phyloP scores from a whole-genome alignment of 192 early-diverging fungal genomes.

The Coemansia furcata region DNA sequence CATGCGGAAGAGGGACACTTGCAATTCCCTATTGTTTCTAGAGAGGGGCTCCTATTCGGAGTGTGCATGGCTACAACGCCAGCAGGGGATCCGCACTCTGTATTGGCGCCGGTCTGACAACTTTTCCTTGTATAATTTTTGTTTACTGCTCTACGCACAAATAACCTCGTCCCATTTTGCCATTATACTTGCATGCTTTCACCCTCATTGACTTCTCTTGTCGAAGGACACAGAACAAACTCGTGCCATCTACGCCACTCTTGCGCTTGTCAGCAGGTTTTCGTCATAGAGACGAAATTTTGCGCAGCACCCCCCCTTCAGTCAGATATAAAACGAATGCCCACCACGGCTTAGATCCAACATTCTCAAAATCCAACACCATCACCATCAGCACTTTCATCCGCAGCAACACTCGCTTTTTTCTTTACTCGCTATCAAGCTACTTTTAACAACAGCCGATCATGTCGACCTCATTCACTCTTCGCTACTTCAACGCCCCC shows the following conservation, averaged over 20 bases:
- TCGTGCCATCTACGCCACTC: neutral
- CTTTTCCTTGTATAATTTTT: no score
- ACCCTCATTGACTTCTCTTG: no score
- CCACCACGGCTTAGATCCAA: neutral
- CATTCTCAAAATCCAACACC: neutral
- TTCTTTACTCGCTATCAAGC: neutral
- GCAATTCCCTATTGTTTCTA: no score
- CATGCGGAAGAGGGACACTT: no score
- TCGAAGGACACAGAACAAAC: neutral
- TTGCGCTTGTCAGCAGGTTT: neutral
- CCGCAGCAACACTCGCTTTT: neutral
- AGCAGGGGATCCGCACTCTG: no score
- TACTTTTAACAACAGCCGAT: neutral
- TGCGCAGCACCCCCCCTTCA: neutral
- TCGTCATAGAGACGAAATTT: neutral
- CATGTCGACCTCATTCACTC: constrained; percentile 1
- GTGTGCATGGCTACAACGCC: no score
- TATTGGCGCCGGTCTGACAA: no score
- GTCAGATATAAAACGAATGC: neutral
- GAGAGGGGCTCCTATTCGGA: no score
- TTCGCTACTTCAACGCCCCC: neutral
- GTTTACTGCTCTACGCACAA: no score
- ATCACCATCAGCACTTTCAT: neutral
- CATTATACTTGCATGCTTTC: no score
- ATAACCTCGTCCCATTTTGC: no score